phyloP scores from a whole-genome alignment of 495 filamentous ascomycete species.

The Podospora bellae-mahoneyi region DNA sequence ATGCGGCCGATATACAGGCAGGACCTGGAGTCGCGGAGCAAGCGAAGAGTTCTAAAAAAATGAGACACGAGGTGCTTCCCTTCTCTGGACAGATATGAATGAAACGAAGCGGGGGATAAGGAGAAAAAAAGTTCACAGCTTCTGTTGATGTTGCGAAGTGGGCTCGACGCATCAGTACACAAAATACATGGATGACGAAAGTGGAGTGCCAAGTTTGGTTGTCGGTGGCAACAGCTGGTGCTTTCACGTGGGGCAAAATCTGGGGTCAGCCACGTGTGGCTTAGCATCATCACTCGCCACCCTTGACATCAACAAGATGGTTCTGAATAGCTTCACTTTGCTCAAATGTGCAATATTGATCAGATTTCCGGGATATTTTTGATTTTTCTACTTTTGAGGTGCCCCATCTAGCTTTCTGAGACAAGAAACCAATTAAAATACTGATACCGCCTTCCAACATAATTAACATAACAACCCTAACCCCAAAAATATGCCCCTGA shows the following conservation, averaged over 20 bases:
- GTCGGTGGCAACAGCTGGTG: slow-evolving; percentile 25
- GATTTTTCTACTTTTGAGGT: not conserved
- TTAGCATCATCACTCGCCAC: not conserved
- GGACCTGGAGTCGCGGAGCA: not conserved
- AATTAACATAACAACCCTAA: not conserved
- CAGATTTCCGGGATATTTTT: not conserved
- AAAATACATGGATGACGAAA: slow-evolving; percentile 25
- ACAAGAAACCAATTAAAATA: not conserved
- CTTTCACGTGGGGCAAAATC: slow-evolving; percentile 4
- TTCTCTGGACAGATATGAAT: slow-evolving; percentile 2
- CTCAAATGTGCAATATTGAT: not conserved
- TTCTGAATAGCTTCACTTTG: not conserved
- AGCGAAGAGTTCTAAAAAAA: not conserved
- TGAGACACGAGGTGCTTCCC: not conserved
- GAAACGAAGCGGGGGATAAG: not conserved
- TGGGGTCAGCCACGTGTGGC: not conserved
- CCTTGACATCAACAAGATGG: not conserved
- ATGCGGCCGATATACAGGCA: not conserved
- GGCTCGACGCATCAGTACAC: slow-evolving; percentile 7
- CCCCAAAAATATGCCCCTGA: not conserved
- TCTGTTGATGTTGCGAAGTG: slow-evolving; percentile 13
- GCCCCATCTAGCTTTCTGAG: no score
- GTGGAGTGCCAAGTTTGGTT: slow-evolving; percentile 11
- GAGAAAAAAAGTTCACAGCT: slow-evolving; percentile 13
- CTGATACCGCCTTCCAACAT: not conserved